Evolutionary conservation across 2,329 filamentous ascomycete species (phyloP).

Genomic region (Phyllachora maydis): DNA sequence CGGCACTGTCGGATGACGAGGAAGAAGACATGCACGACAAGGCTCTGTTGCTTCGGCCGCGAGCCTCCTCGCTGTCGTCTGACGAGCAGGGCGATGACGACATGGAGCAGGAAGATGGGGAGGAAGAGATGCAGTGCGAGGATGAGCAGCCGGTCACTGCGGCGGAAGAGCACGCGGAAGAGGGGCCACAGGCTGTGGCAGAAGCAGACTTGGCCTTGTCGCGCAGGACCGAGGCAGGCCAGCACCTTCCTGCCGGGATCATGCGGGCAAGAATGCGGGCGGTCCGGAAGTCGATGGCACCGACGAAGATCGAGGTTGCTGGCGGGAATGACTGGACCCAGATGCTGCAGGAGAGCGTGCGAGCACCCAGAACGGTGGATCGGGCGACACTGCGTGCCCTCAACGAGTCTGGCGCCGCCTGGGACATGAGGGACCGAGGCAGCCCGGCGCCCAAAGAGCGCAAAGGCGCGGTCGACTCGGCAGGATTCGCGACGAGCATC

Average conservation of each 20-base stretch:
- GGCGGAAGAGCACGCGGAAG: constrained; percentile 2
- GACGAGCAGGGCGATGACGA: constrained; percentile 47
- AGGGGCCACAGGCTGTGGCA: constrained; percentile 1
- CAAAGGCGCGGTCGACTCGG: constrained; percentile 19
- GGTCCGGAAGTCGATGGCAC: constrained; percentile 36
- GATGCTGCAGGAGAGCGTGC: constrained; percentile 84
- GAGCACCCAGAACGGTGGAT: constrained; percentile 86
- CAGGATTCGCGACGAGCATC: constrained; percentile 70
- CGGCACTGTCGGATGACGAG: constrained; percentile 33
- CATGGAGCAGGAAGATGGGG: constrained; percentile 47
- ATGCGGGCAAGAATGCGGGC: constrained; percentile 43
- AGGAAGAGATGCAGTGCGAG: constrained; percentile 8
- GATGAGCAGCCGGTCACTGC: constrained; percentile 4
- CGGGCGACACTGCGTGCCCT: constrained; percentile 45
- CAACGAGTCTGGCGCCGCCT: constrained; percentile 38
- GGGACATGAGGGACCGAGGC: constrained; percentile 14
- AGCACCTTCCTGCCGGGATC: constrained; percentile 37
- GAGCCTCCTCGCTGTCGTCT: constrained; percentile 14
- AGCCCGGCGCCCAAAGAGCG: constrained; percentile 11
- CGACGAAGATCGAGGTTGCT: constrained; percentile 36
- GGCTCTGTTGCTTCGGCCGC: no score
- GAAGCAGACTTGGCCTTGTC: constrained; percentile 33
- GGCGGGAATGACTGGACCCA: constrained; percentile 80
- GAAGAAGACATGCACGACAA: no score
- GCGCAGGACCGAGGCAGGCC: constrained; percentile 17